Evolutionary conservation across 331 rosid genomes (phyloP).

Genomic region (Phaseolus coccineus): DNA sequence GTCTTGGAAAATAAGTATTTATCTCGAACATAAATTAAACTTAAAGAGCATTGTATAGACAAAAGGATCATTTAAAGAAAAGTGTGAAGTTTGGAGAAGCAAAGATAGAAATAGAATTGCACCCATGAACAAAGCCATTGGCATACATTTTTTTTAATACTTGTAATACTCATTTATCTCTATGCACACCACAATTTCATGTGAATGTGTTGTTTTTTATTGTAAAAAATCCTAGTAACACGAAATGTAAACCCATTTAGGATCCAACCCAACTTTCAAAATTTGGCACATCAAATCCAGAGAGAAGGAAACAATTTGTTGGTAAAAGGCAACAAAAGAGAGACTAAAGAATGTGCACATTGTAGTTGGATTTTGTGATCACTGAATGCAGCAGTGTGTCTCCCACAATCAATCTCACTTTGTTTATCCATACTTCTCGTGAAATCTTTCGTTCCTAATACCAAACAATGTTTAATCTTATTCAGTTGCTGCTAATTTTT

Average conservation of each 20-base stretch:
- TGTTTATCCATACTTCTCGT: constrained; percentile 26
- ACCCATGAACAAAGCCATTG: too few relatives aligned
- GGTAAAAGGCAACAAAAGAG: neutral
- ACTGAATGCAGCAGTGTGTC: constrained; percentile 34
- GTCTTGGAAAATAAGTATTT: too few relatives aligned
- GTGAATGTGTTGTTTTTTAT: neutral
- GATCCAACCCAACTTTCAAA: neutral
- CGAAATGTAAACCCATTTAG: neutral
- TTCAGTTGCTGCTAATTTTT: constrained; percentile 19
- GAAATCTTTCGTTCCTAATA: constrained; percentile 40
- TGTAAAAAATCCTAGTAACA: neutral
- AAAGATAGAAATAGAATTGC: too few relatives aligned
- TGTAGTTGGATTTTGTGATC: constrained; percentile 6
- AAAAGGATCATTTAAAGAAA: too few relatives aligned
- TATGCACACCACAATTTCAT: neutral
- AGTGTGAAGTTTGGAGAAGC: too few relatives aligned
- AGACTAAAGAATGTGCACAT: constrained; percentile 9
- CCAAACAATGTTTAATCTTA: constrained; percentile 14
- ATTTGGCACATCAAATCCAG: neutral
- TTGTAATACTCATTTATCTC: too few relatives aligned
- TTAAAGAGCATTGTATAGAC: too few relatives aligned
- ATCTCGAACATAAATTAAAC: too few relatives aligned
- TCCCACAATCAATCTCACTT: constrained; percentile 43
- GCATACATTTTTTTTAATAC: too few relatives aligned
- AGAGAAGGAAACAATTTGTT: neutral